Percentiles rank a stretch among this genome's conserved stretches.
phyloP scores from a whole-genome alignment of 257 asterid species.

The Mentha longifolia region DNA sequence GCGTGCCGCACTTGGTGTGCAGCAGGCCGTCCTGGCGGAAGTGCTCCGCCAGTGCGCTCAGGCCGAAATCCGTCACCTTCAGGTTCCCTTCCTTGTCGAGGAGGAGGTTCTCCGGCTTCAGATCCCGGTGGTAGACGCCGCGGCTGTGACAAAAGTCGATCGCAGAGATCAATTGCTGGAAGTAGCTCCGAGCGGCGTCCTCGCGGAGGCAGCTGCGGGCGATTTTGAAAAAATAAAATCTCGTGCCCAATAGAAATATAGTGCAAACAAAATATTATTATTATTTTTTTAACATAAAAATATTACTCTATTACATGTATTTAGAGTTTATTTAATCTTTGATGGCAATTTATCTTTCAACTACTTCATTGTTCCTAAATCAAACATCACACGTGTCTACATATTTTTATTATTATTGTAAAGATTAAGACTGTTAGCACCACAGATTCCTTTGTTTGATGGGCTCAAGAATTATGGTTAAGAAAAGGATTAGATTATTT shows the following conservation, averaged over 20 bases:
- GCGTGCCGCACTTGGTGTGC: slow-evolving; percentile 51
- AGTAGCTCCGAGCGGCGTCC: slow-evolving; percentile 39
- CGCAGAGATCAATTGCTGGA: slow-evolving; percentile 48
- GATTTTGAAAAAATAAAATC: no score
- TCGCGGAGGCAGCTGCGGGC: slow-evolving; percentile 43
- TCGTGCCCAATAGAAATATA: no score
- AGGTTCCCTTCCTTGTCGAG: slow-evolving; percentile 47
- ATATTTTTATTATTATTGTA: background rate
- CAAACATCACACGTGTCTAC: background rate
- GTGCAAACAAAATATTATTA: no score
- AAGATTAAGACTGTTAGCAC: slow-evolving; percentile 7
- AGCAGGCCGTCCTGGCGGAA: slow-evolving; percentile 45
- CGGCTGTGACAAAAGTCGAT: slow-evolving; percentile 48
- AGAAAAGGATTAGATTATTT: background rate
- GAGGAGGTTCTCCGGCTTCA: slow-evolving; percentile 46
- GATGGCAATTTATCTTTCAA: slow-evolving; percentile 2
- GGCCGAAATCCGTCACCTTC: slow-evolving; percentile 45
- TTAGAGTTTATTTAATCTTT: no score
- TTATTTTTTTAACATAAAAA: no score
- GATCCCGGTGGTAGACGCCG: slow-evolving; percentile 46
- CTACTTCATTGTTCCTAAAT: slow-evolving; percentile 8
- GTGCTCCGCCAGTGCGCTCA: slow-evolving; percentile 44
- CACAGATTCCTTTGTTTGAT: slow-evolving; percentile 7
- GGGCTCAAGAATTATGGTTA: background rate
- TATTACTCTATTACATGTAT: no score